Base-by-base conservation (phyloP, 108 stramenopile species). In the Fragilaria crotonensis region DNA sequence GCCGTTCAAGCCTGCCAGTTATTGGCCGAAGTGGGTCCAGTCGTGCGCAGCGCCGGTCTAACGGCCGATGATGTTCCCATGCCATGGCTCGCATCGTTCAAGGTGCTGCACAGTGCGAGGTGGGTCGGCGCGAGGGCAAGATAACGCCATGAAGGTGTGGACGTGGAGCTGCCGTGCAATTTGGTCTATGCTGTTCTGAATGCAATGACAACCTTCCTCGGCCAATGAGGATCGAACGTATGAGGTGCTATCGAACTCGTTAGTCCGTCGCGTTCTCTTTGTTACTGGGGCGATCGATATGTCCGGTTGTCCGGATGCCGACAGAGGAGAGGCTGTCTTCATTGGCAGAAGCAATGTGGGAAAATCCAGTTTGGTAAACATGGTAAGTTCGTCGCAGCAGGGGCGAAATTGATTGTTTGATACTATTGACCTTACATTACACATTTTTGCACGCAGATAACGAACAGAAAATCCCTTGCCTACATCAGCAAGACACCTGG, bases 271-370 rank as follows among this genome's bases (percentile, higher is more conserved):
- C 5, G 84, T 84, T 3, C 48, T 79, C 11, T 95, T 95, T 73
- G 67, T 93, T 5, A 93, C 83, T 25, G 97, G 95, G 11, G 95
- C 94, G 1, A 84, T 95, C 0, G 74, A 69, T 54, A 84, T 95
- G 90, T 54, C 63, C 4, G 87, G 85, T 0, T 87, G 91, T 45
- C 96, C 96, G 11, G 59, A 67, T 32, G 65, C 82, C 2, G 87
- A 90, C 60, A 62, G 87, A 45, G 84, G 87, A 30, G 96, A 97
- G 67, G 89, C 86, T 5, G 89, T 77, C 14, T 96, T 96, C 62
- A 86, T 92, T 64, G 96, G 97, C 11, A 67, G 96, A 47, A 83
- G 78, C 31, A 97, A 97, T 72, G 96, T 95, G 5, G 97, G 96
- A 14, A 96, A 97, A 70, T 79, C 76, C 3, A 83, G 82, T 36